phyloP scores from a whole-genome alignment of 371 early-diverging fungal species.

The Rhizopus microsporus region DNA sequence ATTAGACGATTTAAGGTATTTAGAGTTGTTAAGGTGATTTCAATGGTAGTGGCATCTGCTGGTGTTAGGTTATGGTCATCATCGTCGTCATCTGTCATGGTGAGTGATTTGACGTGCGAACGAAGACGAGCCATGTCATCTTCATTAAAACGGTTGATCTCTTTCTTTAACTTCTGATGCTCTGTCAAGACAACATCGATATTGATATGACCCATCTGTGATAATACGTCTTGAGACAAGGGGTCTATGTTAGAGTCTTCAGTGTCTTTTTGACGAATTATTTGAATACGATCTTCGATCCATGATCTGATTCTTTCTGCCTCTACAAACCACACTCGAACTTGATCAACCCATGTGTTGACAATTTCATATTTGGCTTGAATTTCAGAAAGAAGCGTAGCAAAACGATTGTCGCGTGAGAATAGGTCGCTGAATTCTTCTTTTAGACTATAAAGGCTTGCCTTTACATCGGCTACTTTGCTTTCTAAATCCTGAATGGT shows the following conservation, averaged over 20 bases:
- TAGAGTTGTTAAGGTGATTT: slow-evolving; percentile 44
- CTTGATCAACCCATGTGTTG: slow-evolving; percentile 53
- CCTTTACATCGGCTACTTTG: slow-evolving; percentile 33
- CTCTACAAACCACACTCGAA: slow-evolving; percentile 56
- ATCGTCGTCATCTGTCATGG: slow-evolving; percentile 19
- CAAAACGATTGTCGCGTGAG: slow-evolving; percentile 17
- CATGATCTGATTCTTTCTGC: slow-evolving; percentile 53
- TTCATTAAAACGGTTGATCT: slow-evolving; percentile 50
- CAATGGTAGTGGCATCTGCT: slow-evolving; percentile 53
- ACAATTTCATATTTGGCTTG: slow-evolving; percentile 37
- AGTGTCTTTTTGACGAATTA: slow-evolving; percentile 31
- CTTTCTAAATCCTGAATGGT: slow-evolving; percentile 37
- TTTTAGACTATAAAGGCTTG: slow-evolving; percentile 27
- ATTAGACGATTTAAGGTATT: slow-evolving; percentile 36
- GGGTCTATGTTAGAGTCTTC: slow-evolving; percentile 28
- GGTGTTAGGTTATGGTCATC: slow-evolving; percentile 32
- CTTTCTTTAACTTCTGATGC: slow-evolving; percentile 42
- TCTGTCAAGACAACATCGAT: slow-evolving; percentile 26
- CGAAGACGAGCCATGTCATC: slow-evolving; percentile 57
- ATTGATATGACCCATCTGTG: slow-evolving; percentile 14
- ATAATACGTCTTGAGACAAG: slow-evolving; percentile 21
- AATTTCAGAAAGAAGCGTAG: slow-evolving; percentile 21
- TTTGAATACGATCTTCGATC: slow-evolving; percentile 45
- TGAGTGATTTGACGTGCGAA: slow-evolving; percentile 43
- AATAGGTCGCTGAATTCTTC: slow-evolving; percentile 38